Base-by-base conservation (phyloP, 768 basidiomycete species). In the Cystofilobasidium bisporidii region DNA sequence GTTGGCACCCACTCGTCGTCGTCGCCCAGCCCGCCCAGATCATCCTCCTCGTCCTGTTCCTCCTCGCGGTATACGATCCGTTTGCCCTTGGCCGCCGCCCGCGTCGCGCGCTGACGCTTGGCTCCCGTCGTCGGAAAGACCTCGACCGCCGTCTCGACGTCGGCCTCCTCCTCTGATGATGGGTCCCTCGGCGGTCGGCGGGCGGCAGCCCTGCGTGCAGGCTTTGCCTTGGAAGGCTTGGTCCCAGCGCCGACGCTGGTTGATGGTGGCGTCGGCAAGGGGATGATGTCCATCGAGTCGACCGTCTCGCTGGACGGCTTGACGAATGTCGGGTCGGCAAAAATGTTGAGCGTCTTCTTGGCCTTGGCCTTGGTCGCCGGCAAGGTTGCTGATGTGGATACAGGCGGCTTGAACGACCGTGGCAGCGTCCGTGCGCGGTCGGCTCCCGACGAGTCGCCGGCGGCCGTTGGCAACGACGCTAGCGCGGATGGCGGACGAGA, bases 271-370 rank as follows among this genome's bases (percentile, higher is more conserved):
- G 50, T 55, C 26, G 50, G 24, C 6, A 55, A 24, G 3, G 24
- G 9, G 14, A 55, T 55, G 50, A 55, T 55, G 30, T 55, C 50
- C 24, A 55, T 9, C 50, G 50, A 15, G 50, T 55, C 50, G 50
- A 55, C 18, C 9, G 24, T 24, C 30, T 26, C 28, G 18, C n/a
- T n/a, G n/a, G n/a, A n/a, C n/a, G 26, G 50, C 24, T 30, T 26
- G 26, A 30, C 50, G 24, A 55, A 12, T 24, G 50, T 9, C 50
- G 50, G 50, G 24, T 55, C 50, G 26, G 50, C 50, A 20, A 55
- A 55, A 24, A 55, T 55, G 50, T 55, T 55, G 18, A 55, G 50
- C 50, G 50, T 55, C n/a, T n/a, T n/a, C n/a, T n/a, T n/a, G n/a
- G n/a, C n/a, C 24, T 30, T 55, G 50, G 24, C 10, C 50, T 55